Percentiles rank a stretch among this genome's conserved stretches.
These are phyloP conservation scores for Pneumocystis jirovecii DNA, from an alignment of 1,139 yeast species.

Conservation along the genomic window DNA sequence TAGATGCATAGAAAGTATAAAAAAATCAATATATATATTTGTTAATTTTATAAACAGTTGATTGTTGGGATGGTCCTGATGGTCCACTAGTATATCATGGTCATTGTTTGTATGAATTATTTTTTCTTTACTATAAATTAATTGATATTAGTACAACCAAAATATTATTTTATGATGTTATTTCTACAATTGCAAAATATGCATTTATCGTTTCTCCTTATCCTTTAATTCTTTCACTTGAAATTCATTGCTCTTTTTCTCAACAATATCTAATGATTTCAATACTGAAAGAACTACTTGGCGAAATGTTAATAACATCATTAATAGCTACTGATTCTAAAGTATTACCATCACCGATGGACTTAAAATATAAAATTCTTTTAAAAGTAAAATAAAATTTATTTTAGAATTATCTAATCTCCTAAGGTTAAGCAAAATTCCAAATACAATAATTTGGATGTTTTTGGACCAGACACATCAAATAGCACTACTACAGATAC, in stretches of 20 bases:
- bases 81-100: conserved; percentile 84
- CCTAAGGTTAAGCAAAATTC: neutral
- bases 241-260: conserved; percentile 55
- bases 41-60: conserved; percentile 28
- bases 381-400: conserved; percentile 48
- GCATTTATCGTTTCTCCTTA: conserved; percentile 73
- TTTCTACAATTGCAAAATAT: conserved; percentile 59
- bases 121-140: neutral
- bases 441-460: neutral
- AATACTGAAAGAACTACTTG: conserved; percentile 41
- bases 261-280: conserved; percentile 48
- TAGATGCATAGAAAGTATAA: conserved; percentile 55
- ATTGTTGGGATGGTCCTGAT: conserved; percentile 75
- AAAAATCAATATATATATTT: neutral
- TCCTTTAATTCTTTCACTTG: conserved; percentile 80
- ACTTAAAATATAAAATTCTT: conserved; percentile 51
- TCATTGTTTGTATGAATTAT: conserved; percentile 34
- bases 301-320: conserved; percentile 38
- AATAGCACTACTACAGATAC: conserved; percentile 29
- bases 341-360: conserved; percentile 55
- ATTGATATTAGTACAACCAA: conserved; percentile 37
- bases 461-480: conserved; percentile 15
- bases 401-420: neutral
- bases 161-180: conserved; percentile 52
- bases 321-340: conserved; percentile 21